Percentiles rank a stretch among this genome's conserved stretches.
Evolutionary conservation across 768 basidiomycete species (phyloP).

Genomic region (Boletus pseudo-olivaceus): DNA sequence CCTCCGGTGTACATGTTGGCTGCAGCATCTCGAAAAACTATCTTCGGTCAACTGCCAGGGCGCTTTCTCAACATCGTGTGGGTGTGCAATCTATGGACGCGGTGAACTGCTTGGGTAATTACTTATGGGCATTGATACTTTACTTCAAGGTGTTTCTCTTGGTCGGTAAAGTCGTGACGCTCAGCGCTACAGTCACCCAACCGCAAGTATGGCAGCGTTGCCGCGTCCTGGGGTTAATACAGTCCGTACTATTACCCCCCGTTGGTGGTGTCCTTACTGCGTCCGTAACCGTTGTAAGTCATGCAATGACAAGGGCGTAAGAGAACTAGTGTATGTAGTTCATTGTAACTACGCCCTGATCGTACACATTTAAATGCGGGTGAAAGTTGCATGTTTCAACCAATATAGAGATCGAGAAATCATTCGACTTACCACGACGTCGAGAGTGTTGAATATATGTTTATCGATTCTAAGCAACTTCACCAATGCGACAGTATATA

Average conservation of each 20-base stretch:
- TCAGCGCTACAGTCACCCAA: slow-evolving; percentile 20
- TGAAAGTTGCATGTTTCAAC: no score
- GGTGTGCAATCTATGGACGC: slow-evolving; percentile 14
- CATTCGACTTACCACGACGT: no score
- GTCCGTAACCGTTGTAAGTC: slow-evolving; percentile 6
- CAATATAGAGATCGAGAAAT: no score
- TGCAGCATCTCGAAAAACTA: not conserved
- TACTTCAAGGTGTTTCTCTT: slow-evolving; percentile 23
- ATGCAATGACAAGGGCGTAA: not conserved
- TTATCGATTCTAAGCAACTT: no score
- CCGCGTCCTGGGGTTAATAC: slow-evolving; percentile 5
- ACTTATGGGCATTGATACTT: slow-evolving; percentile 13
- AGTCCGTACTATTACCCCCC: not conserved
- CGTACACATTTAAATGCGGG: no score
- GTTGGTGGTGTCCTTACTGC: slow-evolving; percentile 2
- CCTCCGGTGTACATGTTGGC: no score
- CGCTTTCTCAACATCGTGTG: slow-evolving; percentile 17
- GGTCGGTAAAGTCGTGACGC: slow-evolving; percentile 12
- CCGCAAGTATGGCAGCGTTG: slow-evolving; percentile 9
- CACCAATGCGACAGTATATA: no score
- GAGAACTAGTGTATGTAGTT: not conserved
- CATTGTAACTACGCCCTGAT: no score
- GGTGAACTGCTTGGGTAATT: slow-evolving; percentile 23
- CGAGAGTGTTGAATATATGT: no score
- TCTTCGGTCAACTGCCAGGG: not conserved